Base-by-base conservation (phyloP, 495 filamentous ascomycete species). In the Clavariopsis aquatica region DNA sequence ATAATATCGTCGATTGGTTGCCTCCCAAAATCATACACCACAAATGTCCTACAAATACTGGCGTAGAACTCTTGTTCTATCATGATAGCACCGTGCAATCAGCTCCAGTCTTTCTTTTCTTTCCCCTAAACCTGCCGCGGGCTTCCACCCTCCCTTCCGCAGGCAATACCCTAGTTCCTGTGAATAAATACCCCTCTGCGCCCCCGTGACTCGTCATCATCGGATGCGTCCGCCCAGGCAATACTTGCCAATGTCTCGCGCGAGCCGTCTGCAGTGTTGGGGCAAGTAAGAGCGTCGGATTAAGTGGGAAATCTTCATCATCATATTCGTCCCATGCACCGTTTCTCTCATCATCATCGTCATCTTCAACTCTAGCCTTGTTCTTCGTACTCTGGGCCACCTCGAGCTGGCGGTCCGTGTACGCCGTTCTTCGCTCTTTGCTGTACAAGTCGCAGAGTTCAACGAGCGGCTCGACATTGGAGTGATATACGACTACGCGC, bases 191-290 rank as follows among this genome's bases (percentile, higher is more conserved):
- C 3, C 94, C 94, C 75, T 98, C 92, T 0, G 92, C 85, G 0
- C 94, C 93, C 27, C 94, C 94, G 22, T 84, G 82, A 52, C 84
- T 83, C 46, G 89, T 94, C 94, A 98, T 98, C 36, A 93, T 69
- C 19, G 94, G 94, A 77, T 98, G 94, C 57, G 94, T 97, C 51
- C 94, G 80, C 2, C 92, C 91, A 0, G 94, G 95, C 28, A 98
- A 77, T 0, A 96, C 92, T 78, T 98, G 94, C 89, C 89, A 98
- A 28, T 81, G 79, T 53, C 89, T 82, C 19, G 86, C 84, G 13
- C 89, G 81, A 13, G 84, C 85, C 8, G 85, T 91, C 72, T 98
- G 91, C 52, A 98, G 78, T 36, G 83, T 86, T 10, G 91, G 86
- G 1, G 87, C 89, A 12, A 98, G 81, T 17, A 98, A 65, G 24